Conservation (phyloP, 768 basidiomycete species). For the Mycena venus region DNA sequence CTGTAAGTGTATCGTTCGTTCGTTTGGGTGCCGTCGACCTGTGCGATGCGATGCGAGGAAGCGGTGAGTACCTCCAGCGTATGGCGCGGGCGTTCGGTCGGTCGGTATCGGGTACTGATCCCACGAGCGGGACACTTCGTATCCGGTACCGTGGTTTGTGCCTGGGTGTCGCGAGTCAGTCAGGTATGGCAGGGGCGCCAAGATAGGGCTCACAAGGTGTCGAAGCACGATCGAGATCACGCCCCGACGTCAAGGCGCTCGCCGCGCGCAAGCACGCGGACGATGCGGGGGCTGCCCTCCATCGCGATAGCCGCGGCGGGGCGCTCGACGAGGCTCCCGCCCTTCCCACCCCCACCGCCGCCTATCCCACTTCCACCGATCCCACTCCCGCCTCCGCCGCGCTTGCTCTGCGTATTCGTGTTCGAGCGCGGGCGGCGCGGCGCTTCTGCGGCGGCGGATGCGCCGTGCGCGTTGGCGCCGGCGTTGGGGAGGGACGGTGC, state of each 20-base stretch:
- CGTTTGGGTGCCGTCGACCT: not conserved
- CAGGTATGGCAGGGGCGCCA: too few species aligned
- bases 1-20: too few species aligned
- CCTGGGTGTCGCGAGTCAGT: not conserved
- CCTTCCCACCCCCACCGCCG: slow-evolving; percentile 17
- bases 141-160: not conserved
- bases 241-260: slow-evolving; percentile 79
- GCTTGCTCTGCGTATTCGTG: slow-evolving; percentile 35
- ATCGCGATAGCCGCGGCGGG: slow-evolving; percentile 84
- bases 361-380: slow-evolving; percentile 18
- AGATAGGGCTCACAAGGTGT: not conserved
- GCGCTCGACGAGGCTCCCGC: slow-evolving; percentile 72
- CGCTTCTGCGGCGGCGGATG: not conserved
- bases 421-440: slow-evolving; percentile 17
- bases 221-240: not conserved
- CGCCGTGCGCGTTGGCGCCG: not conserved
- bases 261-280: slow-evolving; percentile 85
- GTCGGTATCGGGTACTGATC: not conserved
- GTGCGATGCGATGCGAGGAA: not conserved
- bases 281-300: slow-evolving; percentile 85
- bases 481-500: slow-evolving; percentile 46
- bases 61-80: not conserved
- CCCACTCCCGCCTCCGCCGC: slow-evolving; percentile 33
- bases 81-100: not conserved
- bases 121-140: not conserved